Percentiles rank a stretch among this genome's conserved stretches.
Conservation (phyloP, 2,329 filamentous ascomycete genomes). For the Orbilia brochopaga region DNA sequence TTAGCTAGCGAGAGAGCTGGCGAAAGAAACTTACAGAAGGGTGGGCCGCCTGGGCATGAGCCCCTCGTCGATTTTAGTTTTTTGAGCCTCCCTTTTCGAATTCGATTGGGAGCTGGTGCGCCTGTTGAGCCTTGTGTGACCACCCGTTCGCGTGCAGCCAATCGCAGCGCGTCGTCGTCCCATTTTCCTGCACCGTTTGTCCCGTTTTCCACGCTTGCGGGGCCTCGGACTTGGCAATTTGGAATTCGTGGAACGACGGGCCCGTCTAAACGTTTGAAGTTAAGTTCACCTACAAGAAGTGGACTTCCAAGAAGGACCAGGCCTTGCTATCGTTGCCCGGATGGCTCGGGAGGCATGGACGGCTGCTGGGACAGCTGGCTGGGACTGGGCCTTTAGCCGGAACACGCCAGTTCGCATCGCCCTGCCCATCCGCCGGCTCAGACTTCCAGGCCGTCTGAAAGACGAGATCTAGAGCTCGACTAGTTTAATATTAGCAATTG, state of each 20-base stretch:
- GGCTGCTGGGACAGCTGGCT: no score
- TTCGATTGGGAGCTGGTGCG: no score
- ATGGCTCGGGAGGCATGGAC: background rate
- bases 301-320: constrained; percentile 21
- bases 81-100: constrained; percentile 43
- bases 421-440: no score
- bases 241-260: constrained; percentile 27
- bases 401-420: no score
- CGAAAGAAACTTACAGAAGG: background rate
- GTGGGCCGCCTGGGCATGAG: constrained; percentile 4
- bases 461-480: no score
- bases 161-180: constrained; percentile 14
- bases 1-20: background rate
- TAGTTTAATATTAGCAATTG: no score
- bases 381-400: no score
- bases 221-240: constrained; percentile 47
- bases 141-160: constrained; percentile 7
- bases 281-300: constrained; percentile 5
- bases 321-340: constrained; percentile 11
- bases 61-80: constrained; percentile 12
- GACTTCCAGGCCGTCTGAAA: no score
- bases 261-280: background rate
- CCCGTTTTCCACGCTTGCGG: background rate
- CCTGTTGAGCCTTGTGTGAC: constrained; percentile 51
- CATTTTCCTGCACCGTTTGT: constrained; percentile 48